A percentile compares a stretch with the other conserved stretches of the same genome.
phyloP scores from a whole-genome alignment of 805 yeast species.

The Cephaloascus albidus region DNA sequence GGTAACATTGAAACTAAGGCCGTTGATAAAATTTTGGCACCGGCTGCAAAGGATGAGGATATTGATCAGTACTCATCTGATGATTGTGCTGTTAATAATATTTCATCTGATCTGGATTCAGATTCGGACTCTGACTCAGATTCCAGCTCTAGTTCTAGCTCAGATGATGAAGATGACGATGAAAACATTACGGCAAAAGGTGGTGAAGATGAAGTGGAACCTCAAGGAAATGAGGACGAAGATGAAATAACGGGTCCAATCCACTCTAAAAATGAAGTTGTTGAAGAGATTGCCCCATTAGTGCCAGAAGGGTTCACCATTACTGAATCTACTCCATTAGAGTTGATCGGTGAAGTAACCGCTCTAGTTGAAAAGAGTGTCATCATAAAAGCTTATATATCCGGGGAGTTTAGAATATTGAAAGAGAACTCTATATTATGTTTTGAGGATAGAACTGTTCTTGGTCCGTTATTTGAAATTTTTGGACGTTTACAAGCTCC shows the following conservation, averaged over 20 bases:
- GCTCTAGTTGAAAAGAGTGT: slow-evolving; percentile 66
- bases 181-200: neutral
- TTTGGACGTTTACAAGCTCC: slow-evolving; percentile 86
- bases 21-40: neutral
- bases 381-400: slow-evolving; percentile 58
- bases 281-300: slow-evolving; percentile 56
- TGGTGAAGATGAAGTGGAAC: slow-evolving; percentile 9
- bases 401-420: slow-evolving; percentile 80
- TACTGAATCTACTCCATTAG: slow-evolving; percentile 53
- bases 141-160: slow-evolving; percentile 2
- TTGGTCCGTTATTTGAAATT: slow-evolving; percentile 81
- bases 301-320: slow-evolving; percentile 62
- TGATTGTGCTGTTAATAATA: slow-evolving; percentile 7
- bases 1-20: no score
- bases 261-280: slow-evolving; percentile 65
- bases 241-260: slow-evolving; percentile 55
- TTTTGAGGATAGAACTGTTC: slow-evolving; percentile 53
- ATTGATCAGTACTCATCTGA: slow-evolving; percentile 7
- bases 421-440: slow-evolving; percentile 78
- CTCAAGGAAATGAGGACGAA: slow-evolving; percentile 26
- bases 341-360: slow-evolving; percentile 59
- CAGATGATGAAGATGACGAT: slow-evolving; percentile 7
- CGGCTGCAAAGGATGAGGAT: slow-evolving; percentile 1
- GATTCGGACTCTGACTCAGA: slow-evolving; percentile 13
- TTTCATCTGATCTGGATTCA: slow-evolving; percentile 4